A percentile compares a stretch with the other conserved stretches of the same genome.
These are phyloP conservation scores for Sambucus nigra DNA, from an alignment of 129 eudicot species.

Conservation along the genomic window DNA sequence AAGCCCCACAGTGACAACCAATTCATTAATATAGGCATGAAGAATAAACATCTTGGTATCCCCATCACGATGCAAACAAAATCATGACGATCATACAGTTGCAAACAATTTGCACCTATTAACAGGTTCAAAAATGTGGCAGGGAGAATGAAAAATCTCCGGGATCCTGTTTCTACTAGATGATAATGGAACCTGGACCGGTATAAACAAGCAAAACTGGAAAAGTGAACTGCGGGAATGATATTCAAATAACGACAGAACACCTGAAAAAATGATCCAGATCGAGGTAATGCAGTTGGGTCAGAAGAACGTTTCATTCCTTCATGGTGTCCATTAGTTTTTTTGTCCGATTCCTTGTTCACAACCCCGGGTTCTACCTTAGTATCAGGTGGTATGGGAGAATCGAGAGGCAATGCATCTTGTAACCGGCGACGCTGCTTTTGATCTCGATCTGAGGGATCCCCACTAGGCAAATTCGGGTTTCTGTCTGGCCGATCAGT, in stretches of 20 bases:
- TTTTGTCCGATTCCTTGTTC: slow-evolving; percentile 34
- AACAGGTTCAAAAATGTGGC: too few species aligned
- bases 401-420: slow-evolving; percentile 48
- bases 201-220: background rate
- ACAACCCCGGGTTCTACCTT: slow-evolving; percentile 28
- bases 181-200: too few species aligned
- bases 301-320: slow-evolving; percentile 40
- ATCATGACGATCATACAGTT: too few species aligned
- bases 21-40: background rate
- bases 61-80: too few species aligned
- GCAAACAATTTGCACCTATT: too few species aligned
- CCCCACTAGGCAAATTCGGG: slow-evolving; percentile 24
- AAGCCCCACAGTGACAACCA: background rate
- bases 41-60: too few species aligned
- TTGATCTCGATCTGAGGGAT: slow-evolving; percentile 34
- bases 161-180: too few species aligned
- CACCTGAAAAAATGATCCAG: slow-evolving; percentile 66
- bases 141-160: too few species aligned
- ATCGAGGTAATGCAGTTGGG: slow-evolving; percentile 29
- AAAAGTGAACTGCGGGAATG: background rate
- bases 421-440: slow-evolving; percentile 40
- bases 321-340: slow-evolving; percentile 29
- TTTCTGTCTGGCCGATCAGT: slow-evolving; percentile 36
- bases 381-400: slow-evolving; percentile 19
- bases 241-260: background rate